Evolutionary conservation across 305 asterid genomes (phyloP).

Genomic region (Fraxinus paxiana): DNA sequence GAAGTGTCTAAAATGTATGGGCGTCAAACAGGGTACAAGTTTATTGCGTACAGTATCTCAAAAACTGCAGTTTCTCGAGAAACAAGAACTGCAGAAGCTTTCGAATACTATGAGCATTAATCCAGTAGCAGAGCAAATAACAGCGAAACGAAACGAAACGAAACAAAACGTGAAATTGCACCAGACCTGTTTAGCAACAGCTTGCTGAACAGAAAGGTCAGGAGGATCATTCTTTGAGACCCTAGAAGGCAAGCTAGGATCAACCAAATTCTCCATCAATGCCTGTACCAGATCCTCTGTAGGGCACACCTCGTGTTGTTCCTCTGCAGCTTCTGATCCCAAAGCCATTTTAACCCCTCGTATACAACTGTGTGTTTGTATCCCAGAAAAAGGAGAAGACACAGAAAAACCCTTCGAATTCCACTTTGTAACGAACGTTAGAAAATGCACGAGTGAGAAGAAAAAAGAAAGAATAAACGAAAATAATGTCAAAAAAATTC

Average conservation of each 20-base stretch:
- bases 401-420: background rate
- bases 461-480: background rate
- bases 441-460: background rate
- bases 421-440: background rate
- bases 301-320: slow-evolving; percentile 28
- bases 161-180: background rate
- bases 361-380: background rate
- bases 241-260: slow-evolving; percentile 34
- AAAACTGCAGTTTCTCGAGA: background rate
- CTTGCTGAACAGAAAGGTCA: slow-evolving; percentile 20
- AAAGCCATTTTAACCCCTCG: slow-evolving; percentile 18
- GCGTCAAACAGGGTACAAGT: background rate
- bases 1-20: background rate
- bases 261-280: slow-evolving; percentile 42
- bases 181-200: slow-evolving; percentile 59
- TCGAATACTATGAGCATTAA: background rate
- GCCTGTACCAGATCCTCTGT: slow-evolving; percentile 37
- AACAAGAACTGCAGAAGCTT: background rate
- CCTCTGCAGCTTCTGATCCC: slow-evolving; percentile 20
- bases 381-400: background rate
- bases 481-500: background rate
- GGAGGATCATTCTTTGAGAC: slow-evolving; percentile 22
- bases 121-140: background rate
- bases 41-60: background rate
- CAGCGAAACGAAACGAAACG: background rate